Evolutionary conservation across 495 filamentous ascomycete genomes (phyloP), one percentile per base, ranked within the genome.

Genomic region (Penicillium egyptiacum): DNA sequence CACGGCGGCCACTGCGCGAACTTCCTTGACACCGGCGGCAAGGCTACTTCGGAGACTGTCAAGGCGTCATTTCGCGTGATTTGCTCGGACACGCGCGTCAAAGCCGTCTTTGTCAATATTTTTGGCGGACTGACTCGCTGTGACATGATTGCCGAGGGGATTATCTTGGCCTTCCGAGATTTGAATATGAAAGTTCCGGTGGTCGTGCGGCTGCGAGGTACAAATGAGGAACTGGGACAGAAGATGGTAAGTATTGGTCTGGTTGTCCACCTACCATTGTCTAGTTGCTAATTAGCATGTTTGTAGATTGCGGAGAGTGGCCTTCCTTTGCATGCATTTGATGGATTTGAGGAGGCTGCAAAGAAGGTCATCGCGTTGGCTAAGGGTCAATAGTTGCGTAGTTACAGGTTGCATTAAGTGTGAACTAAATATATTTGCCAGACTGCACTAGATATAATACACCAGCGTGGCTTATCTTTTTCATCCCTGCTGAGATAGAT

Each of bases 1-100:
- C 83, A 83, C 56, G 86, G 84, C 39, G 86, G 85, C 45, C 73
- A 79, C 42, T 84, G 83, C 26, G 81, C 90, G 28, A 96, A 96
- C 57, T 96, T 96, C 74, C 79, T 96, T 26, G 92, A 96, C 67
- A 95, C 91, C 0, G 91, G 92, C 28, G 92, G 91, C 50, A 96
- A 95, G 69, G 92, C 92, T 1, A 96, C 92, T 2, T 83, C 81
- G n/a, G 85, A 87, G 62, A 95, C 90, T 0, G 88, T 96, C 39
- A 87, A 88, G 71, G 78, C 83, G 45, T 86, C 84, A 20, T 93
- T 96, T 60, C 77, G 83, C 47, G 74, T 89, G 9, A 84, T 96
- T 17, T 73, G 90, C 58, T 79, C 75, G 26, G 91, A 96, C 63
- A 61, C 76, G 12, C 75, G 91, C 10, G 89, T 95, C 7, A 85